Conservation (phyloP, 129 eudicot genomes). For the Pseudognaphalium luteoalbum region DNA sequence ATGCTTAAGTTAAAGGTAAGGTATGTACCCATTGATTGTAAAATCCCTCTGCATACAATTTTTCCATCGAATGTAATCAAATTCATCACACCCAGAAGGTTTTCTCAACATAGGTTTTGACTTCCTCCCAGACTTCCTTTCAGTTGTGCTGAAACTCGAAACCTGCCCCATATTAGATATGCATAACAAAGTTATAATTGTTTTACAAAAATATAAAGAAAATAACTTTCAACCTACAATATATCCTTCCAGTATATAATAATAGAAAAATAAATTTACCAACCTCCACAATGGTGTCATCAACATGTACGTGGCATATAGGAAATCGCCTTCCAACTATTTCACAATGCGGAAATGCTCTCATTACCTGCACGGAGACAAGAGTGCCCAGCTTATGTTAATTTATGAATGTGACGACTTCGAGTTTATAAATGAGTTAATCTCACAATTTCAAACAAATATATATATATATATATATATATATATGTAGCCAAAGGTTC, state of each 20-base stretch:
- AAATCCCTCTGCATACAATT: conserved; percentile 65
- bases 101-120: conserved; percentile 23
- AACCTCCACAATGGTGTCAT: conserved; percentile 61
- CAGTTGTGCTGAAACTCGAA: conserved; percentile 65
- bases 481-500: no score
- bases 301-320: conserved; percentile 69
- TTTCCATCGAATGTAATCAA: conserved; percentile 61
- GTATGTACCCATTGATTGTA: conserved; percentile 61
- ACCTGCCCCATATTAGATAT: conserved; percentile 44
- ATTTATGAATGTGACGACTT: neutral
- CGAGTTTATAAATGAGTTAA: conserved; percentile 1
- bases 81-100: conserved; percentile 47
- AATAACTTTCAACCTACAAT: neutral
- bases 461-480: neutral
- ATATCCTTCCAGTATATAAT: conserved; percentile 9
- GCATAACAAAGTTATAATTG: conserved; percentile 13
- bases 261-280: conserved; percentile 7
- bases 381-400: neutral
- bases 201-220: neutral
- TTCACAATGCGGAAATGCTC: conserved; percentile 54
- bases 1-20: conserved; percentile 21
- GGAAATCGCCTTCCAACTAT: conserved; percentile 71
- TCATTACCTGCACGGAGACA: conserved; percentile 42
- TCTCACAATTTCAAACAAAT: neutral
- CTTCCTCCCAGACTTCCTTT: conserved; percentile 42